These are phyloP conservation scores for Eucalyptus curtisii DNA, from an alignment of 345 rosid species.

Conservation along the genomic window DNA sequence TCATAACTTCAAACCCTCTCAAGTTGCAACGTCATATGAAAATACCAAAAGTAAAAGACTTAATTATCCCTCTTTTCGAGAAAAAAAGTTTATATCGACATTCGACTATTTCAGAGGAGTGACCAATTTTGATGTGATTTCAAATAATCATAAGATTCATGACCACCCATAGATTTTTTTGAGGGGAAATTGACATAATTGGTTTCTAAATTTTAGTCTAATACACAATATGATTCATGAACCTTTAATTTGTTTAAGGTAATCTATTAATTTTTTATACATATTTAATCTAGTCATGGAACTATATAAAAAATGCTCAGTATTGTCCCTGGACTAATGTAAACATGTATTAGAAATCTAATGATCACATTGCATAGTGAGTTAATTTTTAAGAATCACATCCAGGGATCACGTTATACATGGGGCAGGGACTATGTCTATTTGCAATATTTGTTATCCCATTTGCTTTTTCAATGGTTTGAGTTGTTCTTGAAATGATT, in stretches of 20 bases:
- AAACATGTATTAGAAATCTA: no score
- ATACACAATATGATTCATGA: no score
- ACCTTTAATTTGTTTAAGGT: no score
- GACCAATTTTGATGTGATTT: not conserved
- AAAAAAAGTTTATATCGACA: accelerated
- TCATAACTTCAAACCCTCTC: accelerated
- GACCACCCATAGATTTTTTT: not conserved
- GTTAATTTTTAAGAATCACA: accelerated
- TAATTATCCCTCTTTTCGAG: accelerated
- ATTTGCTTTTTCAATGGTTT: accelerated
- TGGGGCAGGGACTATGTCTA: no score
- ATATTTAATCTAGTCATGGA: no score
- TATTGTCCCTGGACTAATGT: accelerated
- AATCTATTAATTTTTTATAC: no score
- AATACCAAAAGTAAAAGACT: not conserved
- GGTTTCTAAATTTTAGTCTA: accelerated
- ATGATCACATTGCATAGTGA: accelerated
- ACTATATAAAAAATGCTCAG: no score
- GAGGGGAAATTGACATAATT: no score
- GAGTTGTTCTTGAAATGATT: not conserved
- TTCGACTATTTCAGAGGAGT: not conserved
- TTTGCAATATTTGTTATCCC: no score
- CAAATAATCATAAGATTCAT: not conserved
- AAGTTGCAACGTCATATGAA: accelerated
- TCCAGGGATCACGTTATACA: accelerated